phyloP scores from a whole-genome alignment of 768 basidiomycete genomes.

The Lactarius deliciosus region DNA sequence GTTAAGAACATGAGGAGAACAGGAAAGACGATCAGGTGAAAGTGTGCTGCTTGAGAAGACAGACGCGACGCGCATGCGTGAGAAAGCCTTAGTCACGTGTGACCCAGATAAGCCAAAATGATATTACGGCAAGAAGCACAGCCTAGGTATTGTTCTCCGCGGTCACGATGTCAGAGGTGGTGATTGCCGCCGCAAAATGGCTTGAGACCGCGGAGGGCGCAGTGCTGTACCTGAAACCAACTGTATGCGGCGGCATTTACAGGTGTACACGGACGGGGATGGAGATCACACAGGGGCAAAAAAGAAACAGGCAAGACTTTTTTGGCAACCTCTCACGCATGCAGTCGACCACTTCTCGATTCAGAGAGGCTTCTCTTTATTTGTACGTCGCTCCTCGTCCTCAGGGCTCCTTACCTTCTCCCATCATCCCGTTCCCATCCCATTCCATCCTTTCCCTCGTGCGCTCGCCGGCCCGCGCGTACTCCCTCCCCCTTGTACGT shows the following conservation, averaged over 20 bases:
- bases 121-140: neutral
- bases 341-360: neutral
- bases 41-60: neutral
- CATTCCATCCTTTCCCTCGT: neutral
- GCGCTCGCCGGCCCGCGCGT: neutral
- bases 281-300: neutral
- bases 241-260: neutral
- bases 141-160: neutral
- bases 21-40: neutral
- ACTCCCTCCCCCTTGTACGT: neutral
- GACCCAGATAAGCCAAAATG: neutral
- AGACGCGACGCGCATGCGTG: conserved; percentile 26
- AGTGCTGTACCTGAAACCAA: neutral
- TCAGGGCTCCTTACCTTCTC: neutral
- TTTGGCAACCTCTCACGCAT: neutral
- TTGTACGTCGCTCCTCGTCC: neutral
- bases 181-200: neutral
- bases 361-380: neutral
- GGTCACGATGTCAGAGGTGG: neutral
- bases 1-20: conserved; percentile 75
- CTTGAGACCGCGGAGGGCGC: neutral
- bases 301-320: neutral
- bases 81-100: conserved; percentile 17
- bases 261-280: neutral
- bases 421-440: neutral